Evolutionary conservation across 805 yeast genomes (phyloP).

Genomic region (Barnettozyma pratensis): DNA sequence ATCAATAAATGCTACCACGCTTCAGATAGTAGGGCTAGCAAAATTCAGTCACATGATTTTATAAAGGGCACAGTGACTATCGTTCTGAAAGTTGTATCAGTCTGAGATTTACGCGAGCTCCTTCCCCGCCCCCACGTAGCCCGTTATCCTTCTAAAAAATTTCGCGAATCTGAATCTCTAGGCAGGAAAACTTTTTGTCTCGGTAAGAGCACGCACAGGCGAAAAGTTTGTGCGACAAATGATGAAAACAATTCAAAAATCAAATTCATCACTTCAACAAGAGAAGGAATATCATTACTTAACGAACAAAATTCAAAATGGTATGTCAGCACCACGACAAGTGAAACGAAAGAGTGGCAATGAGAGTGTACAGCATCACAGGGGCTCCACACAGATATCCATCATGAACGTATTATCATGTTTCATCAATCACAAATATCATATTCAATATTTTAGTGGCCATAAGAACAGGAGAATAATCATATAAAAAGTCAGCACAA

Average conservation of each 20-base stretch:
- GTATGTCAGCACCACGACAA: slow-evolving; percentile 30
- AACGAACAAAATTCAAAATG: slow-evolving; percentile 36
- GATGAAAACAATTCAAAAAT: slow-evolving; percentile 8
- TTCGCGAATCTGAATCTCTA: neutral
- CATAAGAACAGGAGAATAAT: no score
- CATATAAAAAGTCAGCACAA: no score
- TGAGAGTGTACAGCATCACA: no score
- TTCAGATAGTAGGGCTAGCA: neutral
- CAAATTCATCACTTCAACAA: slow-evolving; percentile 8
- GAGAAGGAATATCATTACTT: neutral
- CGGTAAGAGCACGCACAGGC: slow-evolving; percentile 3
- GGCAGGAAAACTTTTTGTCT: neutral
- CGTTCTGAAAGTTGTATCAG: neutral
- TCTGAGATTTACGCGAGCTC: neutral
- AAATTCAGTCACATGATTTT: neutral
- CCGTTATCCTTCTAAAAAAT: neutral
- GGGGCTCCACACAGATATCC: neutral
- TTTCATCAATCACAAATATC: no score
- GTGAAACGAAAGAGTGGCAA: no score
- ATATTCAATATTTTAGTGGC: no score
- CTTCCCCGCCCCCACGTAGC: no score
- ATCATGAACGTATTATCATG: no score
- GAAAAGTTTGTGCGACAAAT: slow-evolving; percentile 3
- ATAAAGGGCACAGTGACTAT: neutral
- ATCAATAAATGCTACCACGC: no score